Evolutionary conservation across 768 basidiomycete species (phyloP), one percentile per base, ranked within the genome.

Genomic region (Brasilioporus rufonigricans): DNA sequence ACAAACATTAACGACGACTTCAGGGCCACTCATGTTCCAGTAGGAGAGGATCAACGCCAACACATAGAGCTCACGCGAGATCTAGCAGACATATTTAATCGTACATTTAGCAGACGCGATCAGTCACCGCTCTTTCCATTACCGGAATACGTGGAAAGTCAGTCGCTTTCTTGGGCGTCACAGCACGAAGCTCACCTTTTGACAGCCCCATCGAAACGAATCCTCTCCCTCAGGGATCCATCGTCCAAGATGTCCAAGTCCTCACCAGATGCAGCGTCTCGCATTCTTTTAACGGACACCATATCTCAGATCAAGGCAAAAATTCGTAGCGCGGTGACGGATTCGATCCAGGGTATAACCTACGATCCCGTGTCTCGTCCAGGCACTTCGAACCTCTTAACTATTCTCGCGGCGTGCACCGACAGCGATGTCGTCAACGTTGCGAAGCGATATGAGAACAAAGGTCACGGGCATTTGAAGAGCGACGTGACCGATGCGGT

Each of bases 221-320:
- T 98, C 18, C 81, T 96, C 24, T 95, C 93, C 2, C 84, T 98
- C 18, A 85, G 84, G 53, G 89, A 94, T 66, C 91, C 93, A 1
- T 75, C 77, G 0, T 80, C 86, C 4, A 98, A 98, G 69, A 98
- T 98, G 94, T 97, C 95, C 33, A 98, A 98, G 70, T 98, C 95
- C 0, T 80, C 92, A 0, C 87, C 86, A 0, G 85, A 91, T 66
- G 55, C 82, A 1, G 71, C 82, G 16, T 95, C 93, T 0, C 87
- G 94, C 24, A 93, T 98, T 65, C 79, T 92, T 52, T 78, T 98
- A 36, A 95, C 89, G 24, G 95, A 98, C 66, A 71, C 81, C 0
- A 68, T 80, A 11, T 61, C 72, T 1, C 71, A 81, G 64, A 91
- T 96, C 43, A 66, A 68, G 44, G 65, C 77, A 24, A 97, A 96